Base-by-base conservation (phyloP, 192 early-diverging fungal genomes). In the Coemansia sp. region DNA sequence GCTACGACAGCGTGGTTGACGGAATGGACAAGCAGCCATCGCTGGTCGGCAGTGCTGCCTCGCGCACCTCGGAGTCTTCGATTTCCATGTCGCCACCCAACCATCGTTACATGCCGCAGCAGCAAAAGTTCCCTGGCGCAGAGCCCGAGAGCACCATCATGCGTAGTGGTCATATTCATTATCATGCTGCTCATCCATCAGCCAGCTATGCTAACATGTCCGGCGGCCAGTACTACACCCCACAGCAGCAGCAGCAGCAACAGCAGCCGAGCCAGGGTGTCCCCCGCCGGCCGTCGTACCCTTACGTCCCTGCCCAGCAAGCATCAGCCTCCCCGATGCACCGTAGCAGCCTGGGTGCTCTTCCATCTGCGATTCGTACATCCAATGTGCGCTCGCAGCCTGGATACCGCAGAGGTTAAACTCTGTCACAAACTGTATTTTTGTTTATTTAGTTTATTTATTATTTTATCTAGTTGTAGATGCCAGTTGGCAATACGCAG, bases 1-100 rank as follows among this genome's bases (percentile, higher is more conserved):
- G 79, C n/a, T 66, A 72, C 45, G 79, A 82, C 63, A 82, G 79
- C 45, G 75, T 82, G 34, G 72, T 82, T 7, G 79, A 67, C 41
- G 70, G 60, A 8, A 72, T 77, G 71, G 79, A 82, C 15, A 71
- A 64, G 55, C 63, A 71, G 27, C 29, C 41, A 25, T 38, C 34
- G 51, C 25, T 53, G 25, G 3, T 14, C 23, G 25, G 51, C 11
- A 53, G 51, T 14, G 60, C 51, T 32, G 60, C 44, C 25, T 38
- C 27, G 44, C 36, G 39, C 57, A 41, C 23, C 32, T 70, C 34
- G 36, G 59, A 32, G 14, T 61, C 58, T 7, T 32, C 66, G 14
- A 46, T 32, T 2, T 48, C 73, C 25, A 63, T 51, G 17, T 51
- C 50, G 19, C 38, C 55, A 19, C 50, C 38, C 19, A 66, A n/a